Evolutionary conservation across 495 filamentous ascomycete genomes (phyloP), one percentile per base, ranked within the genome.

Genomic region (Tuber calosporum): DNA sequence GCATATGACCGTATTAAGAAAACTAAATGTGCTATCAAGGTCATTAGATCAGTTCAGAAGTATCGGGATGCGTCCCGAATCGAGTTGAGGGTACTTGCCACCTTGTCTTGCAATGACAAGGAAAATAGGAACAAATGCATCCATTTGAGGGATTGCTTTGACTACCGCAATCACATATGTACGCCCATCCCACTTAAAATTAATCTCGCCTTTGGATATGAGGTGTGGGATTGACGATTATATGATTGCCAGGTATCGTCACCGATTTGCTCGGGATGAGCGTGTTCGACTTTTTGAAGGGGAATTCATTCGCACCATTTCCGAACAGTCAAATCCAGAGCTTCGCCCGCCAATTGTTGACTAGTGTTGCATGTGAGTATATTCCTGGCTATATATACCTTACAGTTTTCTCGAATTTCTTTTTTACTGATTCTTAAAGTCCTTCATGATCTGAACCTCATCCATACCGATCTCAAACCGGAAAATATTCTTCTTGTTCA

Each of bases 311-410:
- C 82, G 92, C 96, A 37, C 95, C 95, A 2, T 99, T 99, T 82
- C 95, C 95, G n/a, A 97, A 95, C 86, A 97, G 93, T 79, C 94
- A 99, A 82, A 99, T 99, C 73, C 95, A 98, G 82, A 92, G 87
- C 79, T 98, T 99, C 86, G 95, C 95, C 19, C 88, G 94, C 62
- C 95, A 99, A 81, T 84, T 99, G 26, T 90, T 99, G 70, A 97
- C 94, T n/a, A 98, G 95, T 80, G 96, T 99, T 77, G 96, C 95
- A 69, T 99, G 94, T 97, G 85, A 87, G 93, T 88, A 58, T 53
- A 40, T n/a, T 68, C 41, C 69, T 8, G 5, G 36, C 36, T 40
- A 22, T 38, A 40, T 67, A 38, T 66, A 15, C 67, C 4, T 8
- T 36, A 36, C 30, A 20, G 66, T 69, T 30, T 42, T 13, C 48